These are phyloP conservation scores for Gymnopilus dilepis DNA, from an alignment of 768 basidiomycete genomes.

Conservation along the genomic window DNA sequence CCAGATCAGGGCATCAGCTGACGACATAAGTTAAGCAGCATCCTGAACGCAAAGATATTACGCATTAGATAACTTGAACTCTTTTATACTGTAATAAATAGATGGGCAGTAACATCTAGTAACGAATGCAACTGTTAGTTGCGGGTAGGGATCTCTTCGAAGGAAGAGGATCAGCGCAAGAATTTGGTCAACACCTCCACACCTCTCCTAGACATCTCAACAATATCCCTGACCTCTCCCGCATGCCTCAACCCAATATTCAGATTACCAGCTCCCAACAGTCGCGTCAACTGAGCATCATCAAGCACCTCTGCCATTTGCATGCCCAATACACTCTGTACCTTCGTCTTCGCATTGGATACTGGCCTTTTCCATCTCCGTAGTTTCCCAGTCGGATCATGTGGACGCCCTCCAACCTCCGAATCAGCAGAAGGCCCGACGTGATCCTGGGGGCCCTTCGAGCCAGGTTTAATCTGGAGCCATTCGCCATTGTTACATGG, in stretches of 20 bases:
- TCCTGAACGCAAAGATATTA: too few relatives aligned
- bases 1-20: too few relatives aligned
- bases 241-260: constrained; percentile 5
- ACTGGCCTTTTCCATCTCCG: too few relatives aligned
- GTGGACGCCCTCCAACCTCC: too few relatives aligned
- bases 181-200: background rate
- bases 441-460: background rate
- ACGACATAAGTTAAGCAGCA: too few relatives aligned
- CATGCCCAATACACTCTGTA: background rate
- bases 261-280: background rate
- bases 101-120: too few relatives aligned
- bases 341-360: background rate
- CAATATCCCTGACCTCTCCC: constrained; percentile 1
- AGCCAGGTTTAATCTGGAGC: constrained; percentile 20
- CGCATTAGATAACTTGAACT: too few relatives aligned
- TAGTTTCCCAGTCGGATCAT: too few relatives aligned
- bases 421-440: too few relatives aligned
- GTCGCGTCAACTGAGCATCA: background rate
- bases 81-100: too few relatives aligned
- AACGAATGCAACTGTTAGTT: too few relatives aligned
- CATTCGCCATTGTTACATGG: constrained; percentile 26
- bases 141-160: too few relatives aligned
- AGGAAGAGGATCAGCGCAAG: background rate
- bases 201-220: background rate
- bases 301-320: constrained; percentile 1